phyloP scores from a whole-genome alignment of 225 moss, liverwort and hornwort species.

The Antitrichia curtipendula region DNA sequence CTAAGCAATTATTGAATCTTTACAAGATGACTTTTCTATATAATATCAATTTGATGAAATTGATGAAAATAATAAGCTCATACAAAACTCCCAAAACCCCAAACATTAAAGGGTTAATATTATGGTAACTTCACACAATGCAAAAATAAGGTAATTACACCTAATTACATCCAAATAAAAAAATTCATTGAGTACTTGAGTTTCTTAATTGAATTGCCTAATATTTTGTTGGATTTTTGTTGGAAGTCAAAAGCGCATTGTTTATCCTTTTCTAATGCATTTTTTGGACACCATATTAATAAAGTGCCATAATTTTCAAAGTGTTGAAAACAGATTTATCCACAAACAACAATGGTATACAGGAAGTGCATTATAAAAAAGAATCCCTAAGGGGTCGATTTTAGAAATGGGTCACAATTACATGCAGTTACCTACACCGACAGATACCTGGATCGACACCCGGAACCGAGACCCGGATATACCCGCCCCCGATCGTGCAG shows the following conservation, averaged over 20 bases:
- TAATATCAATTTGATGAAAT: not conserved
- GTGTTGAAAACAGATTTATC: not conserved
- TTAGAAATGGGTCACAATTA: not conserved
- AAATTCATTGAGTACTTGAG: not conserved
- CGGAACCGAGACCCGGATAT: not conserved
- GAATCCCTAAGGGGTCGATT: not conserved
- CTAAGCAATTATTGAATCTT: not conserved
- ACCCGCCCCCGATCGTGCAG: not conserved
- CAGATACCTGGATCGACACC: not conserved
- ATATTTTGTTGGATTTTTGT: not conserved
- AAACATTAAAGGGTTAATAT: accelerated
- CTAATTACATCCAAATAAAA: too few species aligned
- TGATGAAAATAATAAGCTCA: not conserved
- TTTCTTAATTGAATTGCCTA: not conserved
- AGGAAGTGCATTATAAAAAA: not conserved
- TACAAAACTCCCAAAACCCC: not conserved
- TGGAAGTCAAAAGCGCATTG: not conserved
- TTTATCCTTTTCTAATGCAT: accelerated
- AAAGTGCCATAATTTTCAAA: not conserved
- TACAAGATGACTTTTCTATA: not conserved
- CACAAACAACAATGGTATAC: accelerated
- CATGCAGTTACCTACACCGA: not conserved
- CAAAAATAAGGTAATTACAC: not conserved
- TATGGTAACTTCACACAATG: not conserved
- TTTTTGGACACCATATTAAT: not conserved